Percentiles rank a stretch among this genome's conserved stretches.
phyloP scores from a whole-genome alignment of 768 basidiomycete genomes.

The Steccherinum ochraceum region DNA sequence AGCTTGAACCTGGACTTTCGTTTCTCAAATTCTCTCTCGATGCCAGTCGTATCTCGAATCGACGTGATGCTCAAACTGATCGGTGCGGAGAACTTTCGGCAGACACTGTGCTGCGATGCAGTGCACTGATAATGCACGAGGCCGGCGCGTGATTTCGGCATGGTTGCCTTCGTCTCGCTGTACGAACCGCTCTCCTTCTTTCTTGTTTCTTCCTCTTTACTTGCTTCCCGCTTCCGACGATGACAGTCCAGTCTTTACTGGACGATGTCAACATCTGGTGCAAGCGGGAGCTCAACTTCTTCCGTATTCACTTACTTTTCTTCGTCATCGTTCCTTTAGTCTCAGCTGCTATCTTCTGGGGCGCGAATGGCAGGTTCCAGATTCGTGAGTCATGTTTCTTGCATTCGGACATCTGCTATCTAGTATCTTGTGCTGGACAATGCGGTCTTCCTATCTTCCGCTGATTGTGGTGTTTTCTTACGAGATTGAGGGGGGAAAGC shows the following conservation, averaged over 20 bases:
- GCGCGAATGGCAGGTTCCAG: slow-evolving; percentile 45
- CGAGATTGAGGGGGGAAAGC: too few species aligned
- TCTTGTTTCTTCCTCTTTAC: too few species aligned
- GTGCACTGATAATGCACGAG: too few species aligned
- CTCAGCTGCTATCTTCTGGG: slow-evolving; percentile 60
- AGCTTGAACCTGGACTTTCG: too few species aligned
- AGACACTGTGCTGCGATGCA: too few species aligned
- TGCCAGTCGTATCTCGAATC: too few species aligned
- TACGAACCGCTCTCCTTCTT: neutral
- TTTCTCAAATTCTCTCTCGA: too few species aligned
- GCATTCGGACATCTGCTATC: neutral
- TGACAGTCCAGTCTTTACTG: neutral
- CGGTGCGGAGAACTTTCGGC: too few species aligned
- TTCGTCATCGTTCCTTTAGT: slow-evolving; percentile 56
- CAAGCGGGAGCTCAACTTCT: slow-evolving; percentile 39
- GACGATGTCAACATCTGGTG: slow-evolving; percentile 11
- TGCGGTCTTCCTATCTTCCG: slow-evolving; percentile 1
- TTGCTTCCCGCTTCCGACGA: neutral
- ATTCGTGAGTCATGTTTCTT: slow-evolving; percentile 13
- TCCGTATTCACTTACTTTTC: slow-evolving; percentile 41
- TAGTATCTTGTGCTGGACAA: neutral
- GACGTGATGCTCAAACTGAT: too few species aligned
- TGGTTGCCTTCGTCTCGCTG: too few species aligned
- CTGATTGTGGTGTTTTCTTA: neutral
- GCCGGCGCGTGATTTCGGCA: neutral